Percentiles rank a stretch among this genome's conserved stretches.
Evolutionary conservation across 2,329 filamentous ascomycete species (phyloP).

Genomic region (Verruconis gallopava): DNA sequence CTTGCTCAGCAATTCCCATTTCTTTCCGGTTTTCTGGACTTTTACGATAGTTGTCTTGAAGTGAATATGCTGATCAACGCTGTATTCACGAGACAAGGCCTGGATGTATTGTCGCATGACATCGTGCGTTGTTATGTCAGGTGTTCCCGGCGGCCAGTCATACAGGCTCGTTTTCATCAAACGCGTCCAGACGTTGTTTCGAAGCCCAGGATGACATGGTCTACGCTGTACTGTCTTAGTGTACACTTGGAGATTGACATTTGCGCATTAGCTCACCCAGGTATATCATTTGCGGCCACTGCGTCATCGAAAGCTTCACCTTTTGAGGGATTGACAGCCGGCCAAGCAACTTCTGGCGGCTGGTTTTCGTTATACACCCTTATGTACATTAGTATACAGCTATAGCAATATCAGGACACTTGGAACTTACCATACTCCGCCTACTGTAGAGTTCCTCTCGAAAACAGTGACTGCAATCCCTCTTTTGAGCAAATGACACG

Average conservation of each 20-base stretch:
- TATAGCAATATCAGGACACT: neutral
- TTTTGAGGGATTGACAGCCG: constrained; percentile 24
- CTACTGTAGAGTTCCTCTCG: constrained; percentile 38
- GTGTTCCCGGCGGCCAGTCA: constrained; percentile 46
- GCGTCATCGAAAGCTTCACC: constrained; percentile 15
- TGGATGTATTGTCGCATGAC: constrained; percentile 49
- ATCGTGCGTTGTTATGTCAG: constrained; percentile 44
- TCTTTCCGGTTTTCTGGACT: constrained; percentile 31
- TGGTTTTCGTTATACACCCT: constrained; percentile 39
- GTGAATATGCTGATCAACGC: constrained; percentile 36
- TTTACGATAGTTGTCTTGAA: constrained; percentile 49
- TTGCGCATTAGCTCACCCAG: too few species aligned
- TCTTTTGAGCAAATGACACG: constrained; percentile 22
- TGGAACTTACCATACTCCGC: constrained; percentile 43
- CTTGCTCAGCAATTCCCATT: constrained; percentile 41
- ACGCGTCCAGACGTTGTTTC: constrained; percentile 41
- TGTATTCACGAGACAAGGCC: constrained; percentile 38
- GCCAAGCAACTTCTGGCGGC: constrained; percentile 36
- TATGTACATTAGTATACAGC: neutral
- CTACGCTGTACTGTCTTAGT: too few species aligned
- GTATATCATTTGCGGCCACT: too few species aligned
- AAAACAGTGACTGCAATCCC: constrained; percentile 39
- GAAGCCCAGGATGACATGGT: constrained; percentile 39
- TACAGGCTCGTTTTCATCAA: constrained; percentile 37
- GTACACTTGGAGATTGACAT: too few species aligned